Conservation (phyloP, 2,329 filamentous ascomycete species). For the Plenodomus tracheiphilus region DNA sequence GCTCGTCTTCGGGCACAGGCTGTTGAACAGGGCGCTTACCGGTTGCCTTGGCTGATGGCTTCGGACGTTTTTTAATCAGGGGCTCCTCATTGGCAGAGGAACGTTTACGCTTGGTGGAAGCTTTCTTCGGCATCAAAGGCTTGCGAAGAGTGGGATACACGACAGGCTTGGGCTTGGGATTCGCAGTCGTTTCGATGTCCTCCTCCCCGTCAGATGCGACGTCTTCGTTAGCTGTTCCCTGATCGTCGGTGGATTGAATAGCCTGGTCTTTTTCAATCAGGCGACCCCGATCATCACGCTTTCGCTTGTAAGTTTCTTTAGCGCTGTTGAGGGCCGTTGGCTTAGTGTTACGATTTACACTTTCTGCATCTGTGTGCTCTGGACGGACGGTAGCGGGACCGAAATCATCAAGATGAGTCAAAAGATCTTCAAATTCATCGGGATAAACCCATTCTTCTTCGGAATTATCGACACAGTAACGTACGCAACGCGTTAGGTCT, state of each 20-base stretch:
- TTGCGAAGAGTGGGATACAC: too few species aligned
- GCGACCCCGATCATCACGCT: slow-evolving; percentile 5
- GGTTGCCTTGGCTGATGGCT: background rate
- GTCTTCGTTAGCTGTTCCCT: slow-evolving; percentile 1
- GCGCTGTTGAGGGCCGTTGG: background rate
- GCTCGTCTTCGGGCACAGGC: too few species aligned
- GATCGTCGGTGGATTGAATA: background rate
- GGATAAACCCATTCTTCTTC: slow-evolving; percentile 25
- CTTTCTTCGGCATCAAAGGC: too few species aligned
- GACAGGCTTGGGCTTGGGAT: too few species aligned
- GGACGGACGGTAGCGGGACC: slow-evolving; percentile 10
- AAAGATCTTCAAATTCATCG: slow-evolving; percentile 13
- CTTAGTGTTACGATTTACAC: slow-evolving; percentile 11
- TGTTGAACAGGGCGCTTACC: background rate
- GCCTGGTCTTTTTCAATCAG: background rate
- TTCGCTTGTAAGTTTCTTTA: background rate
- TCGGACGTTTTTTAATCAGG: background rate
- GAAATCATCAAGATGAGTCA: slow-evolving; percentile 5
- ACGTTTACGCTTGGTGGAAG: too few species aligned
- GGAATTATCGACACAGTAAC: slow-evolving; percentile 16
- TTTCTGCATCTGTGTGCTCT: slow-evolving; percentile 12
- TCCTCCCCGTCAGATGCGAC: too few species aligned
- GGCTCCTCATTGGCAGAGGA: too few species aligned
- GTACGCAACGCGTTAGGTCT: slow-evolving; percentile 26
- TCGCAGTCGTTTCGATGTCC: too few species aligned